These are phyloP conservation scores for Westerdykella aurantiaca DNA, from an alignment of 2,329 filamentous ascomycete genomes.

Conservation along the genomic window DNA sequence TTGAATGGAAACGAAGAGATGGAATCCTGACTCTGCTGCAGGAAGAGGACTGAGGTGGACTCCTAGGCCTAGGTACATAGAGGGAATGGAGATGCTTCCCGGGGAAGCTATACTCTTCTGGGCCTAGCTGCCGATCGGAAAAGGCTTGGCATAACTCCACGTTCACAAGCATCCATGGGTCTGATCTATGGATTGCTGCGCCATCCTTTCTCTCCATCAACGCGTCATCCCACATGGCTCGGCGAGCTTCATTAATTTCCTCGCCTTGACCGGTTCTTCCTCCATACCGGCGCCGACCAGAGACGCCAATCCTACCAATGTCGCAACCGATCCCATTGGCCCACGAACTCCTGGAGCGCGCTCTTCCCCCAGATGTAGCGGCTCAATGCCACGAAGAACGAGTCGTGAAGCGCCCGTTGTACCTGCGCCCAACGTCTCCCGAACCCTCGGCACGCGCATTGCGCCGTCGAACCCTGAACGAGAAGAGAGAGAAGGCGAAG, in stretches of 20 bases:
- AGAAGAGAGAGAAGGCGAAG: conserved; percentile 27
- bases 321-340: conserved; percentile 18
- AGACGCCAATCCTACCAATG: conserved; percentile 7
- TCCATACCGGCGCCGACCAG: background rate
- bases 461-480: conserved; percentile 50
- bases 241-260: background rate
- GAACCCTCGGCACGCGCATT: conserved; percentile 40
- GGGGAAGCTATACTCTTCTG: no score
- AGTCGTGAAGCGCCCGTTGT: conserved; percentile 74
- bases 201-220: background rate
- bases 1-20: no score
- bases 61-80: no score
- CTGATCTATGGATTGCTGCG: no score
- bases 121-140: no score
- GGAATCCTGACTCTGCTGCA: no score
- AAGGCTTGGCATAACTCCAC: no score
- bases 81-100: no score
- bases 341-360: conserved; percentile 63
- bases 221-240: background rate
- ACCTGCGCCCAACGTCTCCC: conserved; percentile 71
- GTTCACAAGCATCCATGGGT: no score
- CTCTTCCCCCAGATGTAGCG: conserved; percentile 69
- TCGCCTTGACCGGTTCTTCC: background rate
- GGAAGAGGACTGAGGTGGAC: no score
- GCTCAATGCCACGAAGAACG: conserved; percentile 72